Evolutionary conservation across 2,329 filamentous ascomycete genomes (phyloP).

Genomic region (Aquanectria penicillioides): DNA sequence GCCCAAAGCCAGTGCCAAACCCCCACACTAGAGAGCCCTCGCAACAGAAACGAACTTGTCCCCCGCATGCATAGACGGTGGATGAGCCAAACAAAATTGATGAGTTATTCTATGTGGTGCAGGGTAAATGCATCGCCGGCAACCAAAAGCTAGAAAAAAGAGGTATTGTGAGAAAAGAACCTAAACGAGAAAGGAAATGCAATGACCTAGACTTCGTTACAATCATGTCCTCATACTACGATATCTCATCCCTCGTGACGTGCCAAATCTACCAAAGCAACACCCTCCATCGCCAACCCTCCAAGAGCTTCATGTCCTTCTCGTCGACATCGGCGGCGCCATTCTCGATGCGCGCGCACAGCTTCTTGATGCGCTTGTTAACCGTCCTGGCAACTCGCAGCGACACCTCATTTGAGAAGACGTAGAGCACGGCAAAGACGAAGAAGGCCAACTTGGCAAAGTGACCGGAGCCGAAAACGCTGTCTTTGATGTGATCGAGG

Average conservation of each 20-base stretch:
- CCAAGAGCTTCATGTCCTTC: constrained; percentile 59
- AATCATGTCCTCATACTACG: constrained; percentile 45
- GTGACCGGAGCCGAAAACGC: constrained; percentile 54
- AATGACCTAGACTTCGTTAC: constrained; percentile 41
- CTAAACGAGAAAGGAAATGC: constrained; percentile 26
- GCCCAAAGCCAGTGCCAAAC: neutral
- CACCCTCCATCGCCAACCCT: constrained; percentile 67
- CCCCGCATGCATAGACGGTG: neutral
- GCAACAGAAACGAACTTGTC: neutral
- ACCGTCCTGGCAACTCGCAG: constrained; percentile 64
- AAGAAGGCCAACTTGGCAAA: constrained; percentile 63
- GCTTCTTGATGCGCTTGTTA: constrained; percentile 59
- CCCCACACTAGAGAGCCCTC: neutral
- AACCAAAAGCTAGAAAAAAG: neutral
- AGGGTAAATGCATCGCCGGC: constrained; percentile 1
- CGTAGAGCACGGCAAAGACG: constrained; percentile 66
- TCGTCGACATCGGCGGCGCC: constrained; percentile 58
- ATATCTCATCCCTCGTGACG: constrained; percentile 29
- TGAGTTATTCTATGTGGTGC: neutral
- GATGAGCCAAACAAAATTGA: neutral
- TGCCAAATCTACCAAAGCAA: constrained; percentile 53
- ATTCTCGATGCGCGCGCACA: constrained; percentile 58
- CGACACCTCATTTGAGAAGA: constrained; percentile 68
- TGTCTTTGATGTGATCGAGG: constrained; percentile 59
- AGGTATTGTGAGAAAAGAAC: constrained; percentile 10